Evolutionary conservation across 1,284 basidiomycete species (phyloP).

Genomic region (Marasmius tenuissimus): DNA sequence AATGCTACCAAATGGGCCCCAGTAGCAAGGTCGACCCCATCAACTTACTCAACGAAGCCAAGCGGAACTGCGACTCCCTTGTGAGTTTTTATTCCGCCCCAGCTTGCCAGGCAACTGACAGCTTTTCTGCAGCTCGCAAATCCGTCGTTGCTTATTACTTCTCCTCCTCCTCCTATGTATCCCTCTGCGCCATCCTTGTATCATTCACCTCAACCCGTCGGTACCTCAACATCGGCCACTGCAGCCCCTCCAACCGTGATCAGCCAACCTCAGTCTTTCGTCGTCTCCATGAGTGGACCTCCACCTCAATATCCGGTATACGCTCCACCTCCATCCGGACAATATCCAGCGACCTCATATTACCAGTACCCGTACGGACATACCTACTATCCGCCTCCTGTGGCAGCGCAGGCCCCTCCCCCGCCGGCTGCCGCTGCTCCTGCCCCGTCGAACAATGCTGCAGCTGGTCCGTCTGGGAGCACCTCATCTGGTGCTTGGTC

Average conservation of each 20-base stretch:
- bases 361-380: constrained; percentile 39
- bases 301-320: constrained; percentile 28
- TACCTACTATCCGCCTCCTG: constrained; percentile 11
- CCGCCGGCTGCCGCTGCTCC: constrained; percentile 4
- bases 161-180: constrained; percentile 62
- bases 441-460: constrained; percentile 17
- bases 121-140: constrained; percentile 56
- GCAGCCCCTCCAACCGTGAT: constrained; percentile 42
- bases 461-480: constrained; percentile 26
- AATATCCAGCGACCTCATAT: constrained; percentile 53
- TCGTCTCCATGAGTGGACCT: constrained; percentile 55
- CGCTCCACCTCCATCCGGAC: constrained; percentile 13
- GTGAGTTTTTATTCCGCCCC: constrained; percentile 38
- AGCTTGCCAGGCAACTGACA: constrained; percentile 12
- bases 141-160: constrained; percentile 61
- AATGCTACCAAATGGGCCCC: constrained; percentile 75
- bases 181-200: constrained; percentile 44
- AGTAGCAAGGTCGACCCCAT: constrained; percentile 70
- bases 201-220: constrained; percentile 29
- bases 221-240: constrained; percentile 23
- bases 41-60: constrained; percentile 70
- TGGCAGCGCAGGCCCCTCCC: constrained; percentile 14
- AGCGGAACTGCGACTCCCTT: constrained; percentile 72
- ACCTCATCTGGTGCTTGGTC: constrained; percentile 70
- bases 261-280: constrained; percentile 68